phyloP scores from a whole-genome alignment of 352 stramenopile species.

The Pythium biforme region DNA sequence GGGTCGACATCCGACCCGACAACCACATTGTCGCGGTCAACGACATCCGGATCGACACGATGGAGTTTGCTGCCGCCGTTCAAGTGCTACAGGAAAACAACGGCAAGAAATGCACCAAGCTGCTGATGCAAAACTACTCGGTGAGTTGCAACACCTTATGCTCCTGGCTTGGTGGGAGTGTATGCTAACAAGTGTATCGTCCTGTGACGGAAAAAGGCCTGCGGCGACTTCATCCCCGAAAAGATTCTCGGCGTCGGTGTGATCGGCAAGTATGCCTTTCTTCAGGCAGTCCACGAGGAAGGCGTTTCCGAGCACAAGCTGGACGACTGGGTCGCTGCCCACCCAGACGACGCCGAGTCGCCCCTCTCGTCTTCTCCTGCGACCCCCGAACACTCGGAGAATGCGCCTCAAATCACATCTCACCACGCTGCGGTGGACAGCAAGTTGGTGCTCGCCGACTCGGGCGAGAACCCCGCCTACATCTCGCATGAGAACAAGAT shows the following conservation, averaged over 20 bases:
- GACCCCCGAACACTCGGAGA: not conserved
- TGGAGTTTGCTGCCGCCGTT: slow-evolving; percentile 78
- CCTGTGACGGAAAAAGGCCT: no score
- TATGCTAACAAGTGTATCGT: no score
- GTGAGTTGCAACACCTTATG: slow-evolving; percentile 26
- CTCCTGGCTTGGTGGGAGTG: not conserved
- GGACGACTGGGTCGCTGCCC: slow-evolving; percentile 48
- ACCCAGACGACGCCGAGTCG: not conserved
- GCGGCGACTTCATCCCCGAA: slow-evolving; percentile 84
- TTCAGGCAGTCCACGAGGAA: slow-evolving; percentile 62
- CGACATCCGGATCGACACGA: slow-evolving; percentile 81
- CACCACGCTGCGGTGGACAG: slow-evolving; percentile 26
- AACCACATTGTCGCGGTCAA: slow-evolving; percentile 89
- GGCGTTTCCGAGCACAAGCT: slow-evolving; percentile 45
- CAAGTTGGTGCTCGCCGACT: slow-evolving; percentile 32
- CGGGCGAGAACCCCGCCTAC: slow-evolving; percentile 36
- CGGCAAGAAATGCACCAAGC: slow-evolving; percentile 79
- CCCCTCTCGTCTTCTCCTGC: not conserved
- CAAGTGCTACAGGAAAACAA: slow-evolving; percentile 86
- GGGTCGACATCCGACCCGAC: slow-evolving; percentile 70
- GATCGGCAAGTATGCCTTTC: slow-evolving; percentile 75
- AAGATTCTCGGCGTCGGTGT: slow-evolving; percentile 84
- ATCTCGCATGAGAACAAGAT: slow-evolving; percentile 52
- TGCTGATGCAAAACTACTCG: slow-evolving; percentile 89
- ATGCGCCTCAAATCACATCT: slow-evolving; percentile 4